A percentile compares a stretch with the other conserved stretches of the same genome.
Evolutionary conservation across 176 grass and related monocot species (phyloP).

Genomic region (Alloteropsis semialata): DNA sequence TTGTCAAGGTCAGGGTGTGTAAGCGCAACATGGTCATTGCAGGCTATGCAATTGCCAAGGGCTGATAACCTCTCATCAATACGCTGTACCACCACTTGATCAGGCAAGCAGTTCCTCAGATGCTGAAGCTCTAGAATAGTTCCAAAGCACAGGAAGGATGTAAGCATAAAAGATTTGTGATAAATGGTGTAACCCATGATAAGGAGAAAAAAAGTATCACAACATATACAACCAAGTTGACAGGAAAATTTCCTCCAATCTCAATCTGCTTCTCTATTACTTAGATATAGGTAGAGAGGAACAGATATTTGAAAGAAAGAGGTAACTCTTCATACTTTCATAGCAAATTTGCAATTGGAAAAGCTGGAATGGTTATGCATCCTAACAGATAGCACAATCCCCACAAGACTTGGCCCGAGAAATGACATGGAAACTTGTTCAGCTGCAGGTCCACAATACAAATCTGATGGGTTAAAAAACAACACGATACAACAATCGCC

Average conservation of each 20-base stretch:
- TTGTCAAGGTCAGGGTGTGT: conserved; percentile 87
- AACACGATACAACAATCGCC: background rate
- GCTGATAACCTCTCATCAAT: no score
- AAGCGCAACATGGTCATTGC: conserved; percentile 86
- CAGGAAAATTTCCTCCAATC: background rate
- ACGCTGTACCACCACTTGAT: conserved; percentile 38
- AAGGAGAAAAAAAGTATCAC: no score
- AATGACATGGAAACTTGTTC: no score
- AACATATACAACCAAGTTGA: background rate
- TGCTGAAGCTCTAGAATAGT: conserved; percentile 67
- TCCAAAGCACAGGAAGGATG: background rate
- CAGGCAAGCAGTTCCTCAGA: conserved; percentile 83
- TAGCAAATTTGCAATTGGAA: background rate
- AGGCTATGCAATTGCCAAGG: conserved; percentile 69
- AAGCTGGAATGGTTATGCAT: background rate
- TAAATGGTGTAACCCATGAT: background rate
- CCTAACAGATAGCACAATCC: background rate
- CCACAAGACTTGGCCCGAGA: no score
- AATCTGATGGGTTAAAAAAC: background rate
- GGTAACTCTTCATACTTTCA: background rate
- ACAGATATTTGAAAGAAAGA: background rate
- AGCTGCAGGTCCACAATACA: background rate
- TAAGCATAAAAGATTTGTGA: background rate
- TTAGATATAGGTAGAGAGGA: background rate
- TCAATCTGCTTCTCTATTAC: background rate